A percentile compares a stretch with the other conserved stretches of the same genome.
Evolutionary conservation across 2,329 filamentous ascomycete genomes (phyloP).

Genomic region (Zopfia rhizophila): DNA sequence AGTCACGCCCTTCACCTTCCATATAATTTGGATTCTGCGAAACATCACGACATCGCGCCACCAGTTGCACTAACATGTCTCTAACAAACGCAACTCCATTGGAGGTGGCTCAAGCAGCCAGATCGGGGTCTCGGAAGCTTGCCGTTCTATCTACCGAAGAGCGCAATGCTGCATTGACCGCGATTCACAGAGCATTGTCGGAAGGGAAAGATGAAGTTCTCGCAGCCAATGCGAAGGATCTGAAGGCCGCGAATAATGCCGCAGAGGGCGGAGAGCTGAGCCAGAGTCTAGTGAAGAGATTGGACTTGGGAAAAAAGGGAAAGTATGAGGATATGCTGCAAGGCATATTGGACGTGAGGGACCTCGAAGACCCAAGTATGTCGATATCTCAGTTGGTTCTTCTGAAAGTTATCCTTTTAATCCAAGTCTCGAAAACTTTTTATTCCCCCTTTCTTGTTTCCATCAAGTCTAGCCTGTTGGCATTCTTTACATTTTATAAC

Average conservation of each 20-base stretch:
- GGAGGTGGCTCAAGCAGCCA: constrained; percentile 81
- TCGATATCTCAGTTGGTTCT: constrained; percentile 26
- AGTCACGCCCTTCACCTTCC: constrained; percentile 1
- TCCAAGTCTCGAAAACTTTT: no score
- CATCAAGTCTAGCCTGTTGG: no score
- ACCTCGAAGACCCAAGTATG: constrained; percentile 85
- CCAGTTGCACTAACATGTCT: constrained; percentile 70
- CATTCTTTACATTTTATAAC: no score
- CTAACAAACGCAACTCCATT: constrained; percentile 84
- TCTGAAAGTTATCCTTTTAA: constrained; percentile 1
- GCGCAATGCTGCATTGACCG: constrained; percentile 85
- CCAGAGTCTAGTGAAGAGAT: constrained; percentile 83
- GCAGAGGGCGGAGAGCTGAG: constrained; percentile 80
- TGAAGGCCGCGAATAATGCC: constrained; percentile 77
- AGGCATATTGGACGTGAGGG: constrained; percentile 88
- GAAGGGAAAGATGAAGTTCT: constrained; percentile 79
- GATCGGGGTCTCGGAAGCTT: constrained; percentile 82
- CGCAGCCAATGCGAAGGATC: constrained; percentile 84
- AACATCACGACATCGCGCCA: constrained; percentile 1
- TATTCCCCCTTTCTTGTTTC: no score
- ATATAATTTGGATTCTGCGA: background rate
- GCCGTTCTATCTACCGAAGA: constrained; percentile 79
- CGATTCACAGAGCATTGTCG: constrained; percentile 81
- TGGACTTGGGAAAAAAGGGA: constrained; percentile 85
- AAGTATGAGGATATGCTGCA: constrained; percentile 99